Percentiles rank a stretch among this genome's conserved stretches.
Conservation (phyloP, 106 monocot genomes). For the Ottelia alismoides region DNA sequence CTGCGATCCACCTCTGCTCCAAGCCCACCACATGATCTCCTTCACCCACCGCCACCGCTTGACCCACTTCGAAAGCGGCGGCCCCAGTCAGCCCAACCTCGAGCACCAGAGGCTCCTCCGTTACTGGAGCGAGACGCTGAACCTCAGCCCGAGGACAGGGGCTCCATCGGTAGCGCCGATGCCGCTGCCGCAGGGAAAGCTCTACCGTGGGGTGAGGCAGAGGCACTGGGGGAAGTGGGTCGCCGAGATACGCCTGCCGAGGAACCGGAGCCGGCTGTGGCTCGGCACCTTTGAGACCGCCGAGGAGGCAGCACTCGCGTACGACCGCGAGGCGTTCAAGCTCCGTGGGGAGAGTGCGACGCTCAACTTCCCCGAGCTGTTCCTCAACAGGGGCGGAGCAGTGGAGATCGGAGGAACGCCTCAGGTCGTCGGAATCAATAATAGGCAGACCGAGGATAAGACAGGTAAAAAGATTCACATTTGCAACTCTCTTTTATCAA, state of each 20-base stretch:
- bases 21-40: background rate
- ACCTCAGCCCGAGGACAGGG: background rate
- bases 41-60: background rate
- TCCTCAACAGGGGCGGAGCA: constrained; percentile 25
- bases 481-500: too few relatives aligned
- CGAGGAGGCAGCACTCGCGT: constrained; percentile 84
- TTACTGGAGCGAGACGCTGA: constrained; percentile 10
- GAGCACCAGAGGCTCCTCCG: constrained; percentile 14
- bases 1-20: constrained; percentile 5
- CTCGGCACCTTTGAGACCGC: constrained; percentile 96
- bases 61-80: background rate
- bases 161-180: background rate
- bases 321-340: constrained; percentile 86
- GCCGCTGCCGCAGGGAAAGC: constrained; percentile 20
- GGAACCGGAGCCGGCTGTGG: constrained; percentile 79
- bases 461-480: background rate
- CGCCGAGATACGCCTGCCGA: constrained; percentile 58
- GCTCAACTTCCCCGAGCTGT: constrained; percentile 83
- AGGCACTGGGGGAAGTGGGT: constrained; percentile 76
- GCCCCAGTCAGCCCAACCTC: background rate
- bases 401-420: too few relatives aligned
- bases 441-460: too few relatives aligned
- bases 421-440: too few relatives aligned
- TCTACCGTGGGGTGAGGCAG: constrained; percentile 58
- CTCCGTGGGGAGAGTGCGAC: constrained; percentile 79